phyloP scores from a whole-genome alignment of 768 basidiomycete genomes.

The Russula brevipes region DNA sequence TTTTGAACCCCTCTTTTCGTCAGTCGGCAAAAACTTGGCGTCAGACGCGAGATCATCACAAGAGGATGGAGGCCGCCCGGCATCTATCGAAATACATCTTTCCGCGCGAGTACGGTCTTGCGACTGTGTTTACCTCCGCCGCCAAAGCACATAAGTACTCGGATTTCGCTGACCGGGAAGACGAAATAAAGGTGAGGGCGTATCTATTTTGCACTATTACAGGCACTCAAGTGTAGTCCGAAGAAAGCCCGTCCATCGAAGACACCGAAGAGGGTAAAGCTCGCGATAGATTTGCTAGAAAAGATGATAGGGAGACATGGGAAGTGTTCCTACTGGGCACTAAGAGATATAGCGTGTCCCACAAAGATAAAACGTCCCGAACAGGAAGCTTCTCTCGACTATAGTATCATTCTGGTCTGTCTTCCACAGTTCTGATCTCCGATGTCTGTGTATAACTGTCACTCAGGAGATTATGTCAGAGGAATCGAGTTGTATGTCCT shows the following conservation, averaged over 20 bases:
- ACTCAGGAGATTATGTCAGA: conserved; percentile 73
- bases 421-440: not conserved
- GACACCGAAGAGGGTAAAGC: conserved; percentile 70
- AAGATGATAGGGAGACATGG: conserved; percentile 61
- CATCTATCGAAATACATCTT: conserved; percentile 82
- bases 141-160: conserved; percentile 35
- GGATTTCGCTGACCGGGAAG: conserved; percentile 57
- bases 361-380: conserved; percentile 55
- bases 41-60: conserved; percentile 38
- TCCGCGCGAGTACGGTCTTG: conserved; percentile 67
- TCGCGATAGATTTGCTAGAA: conserved; percentile 48
- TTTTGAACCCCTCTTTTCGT: conserved; percentile 43
- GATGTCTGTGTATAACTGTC: not conserved
- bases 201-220: not conserved
- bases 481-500: conserved; percentile 47
- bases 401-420: conserved; percentile 56
- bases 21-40: conserved; percentile 31
- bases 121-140: conserved; percentile 47
- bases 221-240: conserved; percentile 26
- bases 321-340: conserved; percentile 63
- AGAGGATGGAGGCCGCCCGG: conserved; percentile 48
- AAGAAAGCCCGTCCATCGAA: conserved; percentile 43
- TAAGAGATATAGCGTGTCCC: conserved; percentile 64
- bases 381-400: conserved; percentile 46
- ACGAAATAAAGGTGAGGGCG: conserved; percentile 57